Conservation (phyloP, 176 grass and related monocot genomes). For the Olyra latifolia region DNA sequence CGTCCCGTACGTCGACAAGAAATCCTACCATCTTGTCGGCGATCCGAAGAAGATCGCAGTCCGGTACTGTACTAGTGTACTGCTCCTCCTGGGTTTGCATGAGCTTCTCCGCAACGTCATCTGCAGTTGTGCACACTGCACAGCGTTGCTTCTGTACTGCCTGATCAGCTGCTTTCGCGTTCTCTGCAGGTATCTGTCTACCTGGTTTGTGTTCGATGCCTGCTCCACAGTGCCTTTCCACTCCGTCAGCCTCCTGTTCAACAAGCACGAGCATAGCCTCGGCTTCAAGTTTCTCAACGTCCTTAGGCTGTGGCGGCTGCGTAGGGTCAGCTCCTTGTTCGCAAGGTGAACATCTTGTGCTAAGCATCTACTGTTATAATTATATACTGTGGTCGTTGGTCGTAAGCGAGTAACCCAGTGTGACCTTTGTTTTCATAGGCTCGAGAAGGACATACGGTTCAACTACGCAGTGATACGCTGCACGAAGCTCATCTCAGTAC, state of each 20-base stretch:
- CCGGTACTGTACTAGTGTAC: constrained; percentile 24
- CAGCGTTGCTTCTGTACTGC: not conserved
- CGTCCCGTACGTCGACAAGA: constrained; percentile 61
- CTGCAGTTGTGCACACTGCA: not conserved
- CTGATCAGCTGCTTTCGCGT: not conserved
- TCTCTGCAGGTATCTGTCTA: constrained; percentile 59
- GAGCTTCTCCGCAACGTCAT: not conserved
- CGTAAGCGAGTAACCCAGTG: not conserved
- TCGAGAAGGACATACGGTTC: constrained; percentile 82
- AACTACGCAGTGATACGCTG: constrained; percentile 70
- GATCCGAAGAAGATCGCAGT: constrained; percentile 64
- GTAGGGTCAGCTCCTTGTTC: constrained; percentile 62
- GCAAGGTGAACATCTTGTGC: constrained; percentile 36
- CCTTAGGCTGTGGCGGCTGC: constrained; percentile 64
- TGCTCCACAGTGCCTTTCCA: constrained; percentile 69
- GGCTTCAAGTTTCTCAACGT: constrained; percentile 61
- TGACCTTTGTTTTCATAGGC: constrained; percentile 31
- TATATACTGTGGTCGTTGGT: not conserved
- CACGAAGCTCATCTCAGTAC: constrained; percentile 71
- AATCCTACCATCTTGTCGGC: constrained; percentile 48
- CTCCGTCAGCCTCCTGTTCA: constrained; percentile 49
- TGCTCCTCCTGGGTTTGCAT: not conserved
- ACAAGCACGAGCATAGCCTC: constrained; percentile 39
- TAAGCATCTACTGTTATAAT: not conserved
- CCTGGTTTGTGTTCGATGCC: constrained; percentile 70